Evolutionary conservation across 2,329 filamentous ascomycete species (phyloP).

Genomic region (Oidium heveae): DNA sequence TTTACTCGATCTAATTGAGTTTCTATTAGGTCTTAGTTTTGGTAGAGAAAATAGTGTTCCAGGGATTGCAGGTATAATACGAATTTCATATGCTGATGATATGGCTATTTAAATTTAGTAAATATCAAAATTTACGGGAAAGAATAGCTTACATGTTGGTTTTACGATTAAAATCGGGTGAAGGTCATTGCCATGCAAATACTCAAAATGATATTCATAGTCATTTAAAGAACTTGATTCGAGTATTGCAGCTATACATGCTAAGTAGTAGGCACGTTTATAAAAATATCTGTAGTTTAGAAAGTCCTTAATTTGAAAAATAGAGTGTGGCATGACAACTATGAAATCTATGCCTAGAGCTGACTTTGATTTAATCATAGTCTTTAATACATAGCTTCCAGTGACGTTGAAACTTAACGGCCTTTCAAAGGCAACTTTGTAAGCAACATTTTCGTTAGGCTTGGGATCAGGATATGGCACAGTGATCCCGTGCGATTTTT

Average conservation of each 20-base stretch:
- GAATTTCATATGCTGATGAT: constrained; percentile 26
- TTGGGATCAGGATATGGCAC: constrained; percentile 69
- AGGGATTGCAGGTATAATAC: constrained; percentile 52
- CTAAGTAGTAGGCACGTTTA: constrained; percentile 76
- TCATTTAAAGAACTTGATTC: constrained; percentile 24
- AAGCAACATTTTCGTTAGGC: constrained; percentile 50
- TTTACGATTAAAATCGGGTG: constrained; percentile 37
- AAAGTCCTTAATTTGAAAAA: constrained; percentile 91
- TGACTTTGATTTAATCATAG: constrained; percentile 38
- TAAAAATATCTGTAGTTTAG: constrained; percentile 84
- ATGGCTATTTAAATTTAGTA: constrained; percentile 3
- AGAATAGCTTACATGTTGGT: constrained; percentile 8
- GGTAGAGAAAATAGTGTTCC: constrained; percentile 40
- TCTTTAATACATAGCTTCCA: constrained; percentile 63
- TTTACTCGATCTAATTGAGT: constrained; percentile 37
- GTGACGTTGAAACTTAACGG: constrained; percentile 65
- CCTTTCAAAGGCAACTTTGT: constrained; percentile 55
- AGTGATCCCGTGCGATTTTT: constrained; percentile 39
- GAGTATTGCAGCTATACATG: constrained; percentile 50
- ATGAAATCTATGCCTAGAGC: constrained; percentile 52
- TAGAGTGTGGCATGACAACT: constrained; percentile 51
- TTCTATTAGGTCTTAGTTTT: constrained; percentile 46
- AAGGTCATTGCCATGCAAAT: constrained; percentile 47
- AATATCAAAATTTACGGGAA: not conserved
- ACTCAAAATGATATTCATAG: constrained; percentile 35